Conservation (phyloP, 441 rosid genomes). For the Aquilaria agallochum region DNA sequence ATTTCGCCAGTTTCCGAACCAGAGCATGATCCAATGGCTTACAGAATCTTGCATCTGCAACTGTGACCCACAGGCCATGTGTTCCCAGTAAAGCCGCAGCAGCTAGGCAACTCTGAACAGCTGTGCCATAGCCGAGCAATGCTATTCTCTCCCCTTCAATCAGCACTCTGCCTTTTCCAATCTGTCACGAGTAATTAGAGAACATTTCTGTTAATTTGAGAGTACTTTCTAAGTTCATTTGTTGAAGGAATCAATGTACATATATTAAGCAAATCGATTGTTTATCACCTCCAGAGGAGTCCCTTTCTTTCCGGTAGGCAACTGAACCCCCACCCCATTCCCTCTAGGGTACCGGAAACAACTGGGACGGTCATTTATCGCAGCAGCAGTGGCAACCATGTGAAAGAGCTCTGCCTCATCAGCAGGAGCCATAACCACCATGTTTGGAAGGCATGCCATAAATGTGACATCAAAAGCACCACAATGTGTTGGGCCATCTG, state of each 20-base stretch:
- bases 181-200: slow-evolving; percentile 27
- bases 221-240: too few relatives aligned
- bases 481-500: slow-evolving; percentile 95
- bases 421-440: slow-evolving; percentile 98
- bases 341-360: slow-evolving; percentile 97
- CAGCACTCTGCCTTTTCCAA: slow-evolving; percentile 79
- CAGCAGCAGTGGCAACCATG: slow-evolving; percentile 94
- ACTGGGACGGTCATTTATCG: slow-evolving; percentile 88
- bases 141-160: slow-evolving; percentile 92
- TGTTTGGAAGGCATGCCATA: slow-evolving; percentile 97
- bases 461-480: slow-evolving; percentile 92
- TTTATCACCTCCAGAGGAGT: slow-evolving; percentile 64
- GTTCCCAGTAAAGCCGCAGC: slow-evolving; percentile 56
- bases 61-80: slow-evolving; percentile 53
- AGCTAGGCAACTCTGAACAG: slow-evolving; percentile 82
- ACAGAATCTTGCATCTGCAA: slow-evolving; percentile 89
- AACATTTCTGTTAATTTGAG: too few relatives aligned
- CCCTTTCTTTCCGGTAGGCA: slow-evolving; percentile 87
- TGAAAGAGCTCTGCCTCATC: slow-evolving; percentile 96
- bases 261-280: background rate
- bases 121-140: slow-evolving; percentile 76
- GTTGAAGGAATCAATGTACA: too few relatives aligned
- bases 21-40: slow-evolving; percentile 78
- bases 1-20: slow-evolving; percentile 69
- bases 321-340: slow-evolving; percentile 75